Evolutionary conservation across 495 filamentous ascomycete genomes (phyloP).

Genomic region (Tuber indicum): DNA sequence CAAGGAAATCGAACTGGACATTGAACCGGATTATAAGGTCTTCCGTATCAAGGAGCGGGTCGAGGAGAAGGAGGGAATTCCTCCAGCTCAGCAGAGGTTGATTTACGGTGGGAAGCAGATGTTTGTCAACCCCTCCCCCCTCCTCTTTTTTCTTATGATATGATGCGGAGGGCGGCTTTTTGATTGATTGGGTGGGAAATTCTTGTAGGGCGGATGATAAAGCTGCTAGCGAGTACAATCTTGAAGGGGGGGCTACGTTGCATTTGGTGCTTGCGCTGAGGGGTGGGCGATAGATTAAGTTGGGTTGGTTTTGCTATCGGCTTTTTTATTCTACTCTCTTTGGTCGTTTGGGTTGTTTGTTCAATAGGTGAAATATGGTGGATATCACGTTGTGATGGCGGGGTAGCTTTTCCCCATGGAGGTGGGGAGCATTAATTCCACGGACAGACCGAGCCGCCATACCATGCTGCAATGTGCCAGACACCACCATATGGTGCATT

Average conservation of each 20-base stretch:
- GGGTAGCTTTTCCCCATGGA: not conserved
- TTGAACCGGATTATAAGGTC: slow-evolving; percentile 88
- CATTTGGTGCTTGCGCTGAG: slow-evolving; percentile 91
- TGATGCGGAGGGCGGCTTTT: not conserved
- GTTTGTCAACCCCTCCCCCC: slow-evolving; percentile 46
- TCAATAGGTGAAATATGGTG: not conserved
- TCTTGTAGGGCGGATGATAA: slow-evolving; percentile 79
- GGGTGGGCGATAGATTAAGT: slow-evolving; percentile 52
- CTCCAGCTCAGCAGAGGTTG: slow-evolving; percentile 90
- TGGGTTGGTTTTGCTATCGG: not conserved
- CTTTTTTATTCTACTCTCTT: not conserved
- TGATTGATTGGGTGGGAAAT: slow-evolving; percentile 12
- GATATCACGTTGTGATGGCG: not conserved
- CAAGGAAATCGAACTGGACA: slow-evolving; percentile 97
- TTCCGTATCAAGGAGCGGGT: slow-evolving; percentile 95
- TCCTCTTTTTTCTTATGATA: not conserved
- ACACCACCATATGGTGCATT: not conserved
- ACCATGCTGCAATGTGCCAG: not conserved
- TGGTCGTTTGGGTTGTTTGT: not conserved
- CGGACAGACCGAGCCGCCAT: not conserved
- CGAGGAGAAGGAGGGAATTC: slow-evolving; percentile 97
- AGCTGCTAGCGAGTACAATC: slow-evolving; percentile 73
- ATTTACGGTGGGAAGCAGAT: slow-evolving; percentile 98
- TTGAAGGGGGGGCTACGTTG: slow-evolving; percentile 87
- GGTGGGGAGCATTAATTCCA: not conserved